Conservation (phyloP, 2,329 filamentous ascomycete species). For the Beauveria brongniartii region DNA sequence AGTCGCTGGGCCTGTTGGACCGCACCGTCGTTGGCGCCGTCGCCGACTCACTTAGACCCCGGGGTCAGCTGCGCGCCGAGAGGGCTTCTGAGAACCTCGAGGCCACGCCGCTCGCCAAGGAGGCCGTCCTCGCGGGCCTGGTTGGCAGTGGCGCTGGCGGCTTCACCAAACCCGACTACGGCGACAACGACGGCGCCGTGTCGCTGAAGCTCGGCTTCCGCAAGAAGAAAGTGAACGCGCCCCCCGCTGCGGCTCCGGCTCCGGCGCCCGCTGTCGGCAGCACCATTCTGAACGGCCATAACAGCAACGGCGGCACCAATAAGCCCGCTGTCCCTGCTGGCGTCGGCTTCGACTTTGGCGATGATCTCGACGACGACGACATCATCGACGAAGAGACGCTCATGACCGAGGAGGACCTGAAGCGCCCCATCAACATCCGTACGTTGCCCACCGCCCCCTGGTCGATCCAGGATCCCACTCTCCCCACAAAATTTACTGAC, state of each 20-base stretch:
- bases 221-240: conserved; percentile 25
- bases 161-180: conserved; percentile 63
- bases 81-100: conserved; percentile 47
- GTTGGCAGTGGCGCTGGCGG: conserved; percentile 49
- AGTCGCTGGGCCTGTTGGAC: conserved; percentile 56
- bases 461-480: background rate
- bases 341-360: conserved; percentile 60
- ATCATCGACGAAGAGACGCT: conserved; percentile 87
- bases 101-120: conserved; percentile 49
- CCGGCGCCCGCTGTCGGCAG: conserved; percentile 16
- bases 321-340: conserved; percentile 40
- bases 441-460: conserved; percentile 30
- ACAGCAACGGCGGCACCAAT: conserved; percentile 37
- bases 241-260: background rate
- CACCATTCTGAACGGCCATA: conserved; percentile 34
- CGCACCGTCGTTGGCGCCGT: conserved; percentile 62
- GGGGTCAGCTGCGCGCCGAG: conserved; percentile 61
- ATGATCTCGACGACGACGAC: conserved; percentile 69
- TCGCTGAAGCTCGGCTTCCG: conserved; percentile 35
- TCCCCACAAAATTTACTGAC: conserved; percentile 18
- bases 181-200: conserved; percentile 48
- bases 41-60: conserved; percentile 61
- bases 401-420: conserved; percentile 76
- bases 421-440: conserved; percentile 73
- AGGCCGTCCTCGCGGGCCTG: conserved; percentile 78